phyloP scores from a whole-genome alignment of 306 rosid species.

The Trifolium pratense region DNA sequence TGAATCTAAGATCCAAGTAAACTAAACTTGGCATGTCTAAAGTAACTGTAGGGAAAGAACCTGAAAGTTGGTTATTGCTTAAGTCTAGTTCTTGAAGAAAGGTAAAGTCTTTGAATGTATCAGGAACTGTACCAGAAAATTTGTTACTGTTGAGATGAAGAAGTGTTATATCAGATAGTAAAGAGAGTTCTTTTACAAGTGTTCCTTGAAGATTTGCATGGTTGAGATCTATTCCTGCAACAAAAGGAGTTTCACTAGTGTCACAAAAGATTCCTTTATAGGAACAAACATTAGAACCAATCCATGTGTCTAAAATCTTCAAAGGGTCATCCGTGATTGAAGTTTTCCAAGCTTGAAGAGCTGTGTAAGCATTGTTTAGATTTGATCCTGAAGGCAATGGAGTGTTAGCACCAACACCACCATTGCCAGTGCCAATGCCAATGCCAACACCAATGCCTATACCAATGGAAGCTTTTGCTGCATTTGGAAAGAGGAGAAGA shows the following conservation, averaged over 20 bases:
- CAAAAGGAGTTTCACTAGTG: conserved; percentile 43
- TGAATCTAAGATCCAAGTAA: conserved; percentile 92
- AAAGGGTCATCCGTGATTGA: conserved; percentile 81
- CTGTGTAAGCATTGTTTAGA: conserved; percentile 65
- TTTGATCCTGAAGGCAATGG: conserved; percentile 55
- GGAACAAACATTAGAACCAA: conserved; percentile 80
- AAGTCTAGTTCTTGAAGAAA: conserved; percentile 79
- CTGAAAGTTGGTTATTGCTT: conserved; percentile 88
- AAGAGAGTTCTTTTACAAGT: conserved; percentile 76
- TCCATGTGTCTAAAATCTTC: conserved; percentile 65
- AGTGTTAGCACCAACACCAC: conserved; percentile 37
- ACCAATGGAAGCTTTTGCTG: conserved; percentile 50
- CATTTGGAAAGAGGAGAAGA: conserved; percentile 27
- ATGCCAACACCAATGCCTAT: conserved; percentile 40
- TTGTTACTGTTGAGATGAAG: conserved; percentile 83
- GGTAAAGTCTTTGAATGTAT: conserved; percentile 55
- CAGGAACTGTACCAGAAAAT: conserved; percentile 74
- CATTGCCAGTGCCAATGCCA: conserved; percentile 31
- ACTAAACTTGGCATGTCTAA: conserved; percentile 67
- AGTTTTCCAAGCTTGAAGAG: conserved; percentile 92
- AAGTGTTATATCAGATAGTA: conserved; percentile 67
- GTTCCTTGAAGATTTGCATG: conserved; percentile 85
- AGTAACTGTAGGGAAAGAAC: conserved; percentile 63
- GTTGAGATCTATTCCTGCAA: conserved; percentile 91
- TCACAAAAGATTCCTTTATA: conserved; percentile 83